Conservation (phyloP, 768 basidiomycete genomes). For the Rhizopogon rudus region DNA sequence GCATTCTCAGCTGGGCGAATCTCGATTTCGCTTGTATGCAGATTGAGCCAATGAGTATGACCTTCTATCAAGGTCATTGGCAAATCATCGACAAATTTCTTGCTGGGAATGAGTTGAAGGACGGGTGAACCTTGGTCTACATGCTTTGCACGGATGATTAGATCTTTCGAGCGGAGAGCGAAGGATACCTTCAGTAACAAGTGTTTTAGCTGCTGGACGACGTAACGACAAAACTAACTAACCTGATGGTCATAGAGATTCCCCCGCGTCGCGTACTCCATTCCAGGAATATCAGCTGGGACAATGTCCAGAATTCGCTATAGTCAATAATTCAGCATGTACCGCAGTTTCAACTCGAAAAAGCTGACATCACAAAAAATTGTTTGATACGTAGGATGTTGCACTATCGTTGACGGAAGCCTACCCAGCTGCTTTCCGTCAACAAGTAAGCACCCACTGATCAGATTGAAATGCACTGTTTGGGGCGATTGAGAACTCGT, state of each 20-base stretch:
- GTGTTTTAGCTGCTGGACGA: neutral
- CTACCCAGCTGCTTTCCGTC: slow-evolving; percentile 20
- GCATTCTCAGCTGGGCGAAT: slow-evolving; percentile 19
- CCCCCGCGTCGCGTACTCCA: slow-evolving; percentile 20
- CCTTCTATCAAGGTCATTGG: slow-evolving; percentile 17
- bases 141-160: slow-evolving; percentile 16
- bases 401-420: slow-evolving; percentile 14
- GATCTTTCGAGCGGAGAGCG: slow-evolving; percentile 8
- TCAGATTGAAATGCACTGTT: slow-evolving; percentile 15
- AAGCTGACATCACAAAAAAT: slow-evolving; percentile 18
- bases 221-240: neutral
- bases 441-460: slow-evolving; percentile 23
- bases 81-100: slow-evolving; percentile 19
- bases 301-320: slow-evolving; percentile 18
- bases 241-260: slow-evolving; percentile 15
- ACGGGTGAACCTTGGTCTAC: neutral
- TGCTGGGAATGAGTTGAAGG: slow-evolving; percentile 21
- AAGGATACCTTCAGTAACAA: slow-evolving; percentile 19
- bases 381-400: slow-evolving; percentile 13
- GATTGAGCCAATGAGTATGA: slow-evolving; percentile 28
- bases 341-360: neutral
- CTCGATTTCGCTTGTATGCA: slow-evolving; percentile 17
- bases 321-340: neutral
- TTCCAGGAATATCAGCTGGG: slow-evolving; percentile 19
- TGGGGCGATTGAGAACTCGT: slow-evolving; percentile 12